Conservation (phyloP, 352 stramenopile species). For the Phytopythium cucurbitacearum region DNA sequence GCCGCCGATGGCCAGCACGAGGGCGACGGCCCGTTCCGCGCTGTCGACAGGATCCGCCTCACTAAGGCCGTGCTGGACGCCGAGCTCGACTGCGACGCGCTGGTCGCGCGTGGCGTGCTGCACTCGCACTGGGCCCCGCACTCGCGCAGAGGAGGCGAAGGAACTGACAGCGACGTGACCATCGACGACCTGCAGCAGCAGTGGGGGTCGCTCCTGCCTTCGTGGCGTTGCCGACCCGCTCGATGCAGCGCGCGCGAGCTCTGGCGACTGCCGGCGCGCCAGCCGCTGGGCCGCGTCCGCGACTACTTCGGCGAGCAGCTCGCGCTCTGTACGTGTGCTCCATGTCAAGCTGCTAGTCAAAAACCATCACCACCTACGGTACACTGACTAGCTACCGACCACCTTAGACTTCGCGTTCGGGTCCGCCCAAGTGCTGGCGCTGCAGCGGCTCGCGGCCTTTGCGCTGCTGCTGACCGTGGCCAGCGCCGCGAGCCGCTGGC, state of each 20-base stretch:
- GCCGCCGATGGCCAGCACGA: constrained; percentile 29
- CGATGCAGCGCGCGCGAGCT: constrained; percentile 4
- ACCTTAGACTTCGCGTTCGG: constrained; percentile 61
- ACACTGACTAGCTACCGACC: constrained; percentile 1
- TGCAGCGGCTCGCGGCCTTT: constrained; percentile 31
- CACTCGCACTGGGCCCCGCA: constrained; percentile 53
- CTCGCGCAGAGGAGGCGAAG: constrained; percentile 23
- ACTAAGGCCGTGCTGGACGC: constrained; percentile 66
- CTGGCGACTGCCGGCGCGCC: constrained; percentile 20
- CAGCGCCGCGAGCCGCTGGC: constrained; percentile 6
- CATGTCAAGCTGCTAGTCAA: not conserved
- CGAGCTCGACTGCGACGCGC: constrained; percentile 69
- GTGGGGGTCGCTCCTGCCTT: constrained; percentile 39
- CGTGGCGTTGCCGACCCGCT: constrained; percentile 18
- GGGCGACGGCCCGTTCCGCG: constrained; percentile 50
- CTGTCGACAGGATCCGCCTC: constrained; percentile 74
- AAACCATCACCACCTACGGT: constrained; percentile 2
- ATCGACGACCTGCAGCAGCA: constrained; percentile 50
- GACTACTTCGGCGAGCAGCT: constrained; percentile 84
- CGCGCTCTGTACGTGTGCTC: constrained; percentile 51
- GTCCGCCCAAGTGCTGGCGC: constrained; percentile 19
- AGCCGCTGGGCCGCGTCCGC: constrained; percentile 51
- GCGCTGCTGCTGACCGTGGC: constrained; percentile 31
- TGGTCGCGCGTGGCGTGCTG: constrained; percentile 45
- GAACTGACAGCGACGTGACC: constrained; percentile 58